Evolutionary conservation across 2,329 filamentous ascomycete species (phyloP).

Genomic region (Aspergillus ibericus): DNA sequence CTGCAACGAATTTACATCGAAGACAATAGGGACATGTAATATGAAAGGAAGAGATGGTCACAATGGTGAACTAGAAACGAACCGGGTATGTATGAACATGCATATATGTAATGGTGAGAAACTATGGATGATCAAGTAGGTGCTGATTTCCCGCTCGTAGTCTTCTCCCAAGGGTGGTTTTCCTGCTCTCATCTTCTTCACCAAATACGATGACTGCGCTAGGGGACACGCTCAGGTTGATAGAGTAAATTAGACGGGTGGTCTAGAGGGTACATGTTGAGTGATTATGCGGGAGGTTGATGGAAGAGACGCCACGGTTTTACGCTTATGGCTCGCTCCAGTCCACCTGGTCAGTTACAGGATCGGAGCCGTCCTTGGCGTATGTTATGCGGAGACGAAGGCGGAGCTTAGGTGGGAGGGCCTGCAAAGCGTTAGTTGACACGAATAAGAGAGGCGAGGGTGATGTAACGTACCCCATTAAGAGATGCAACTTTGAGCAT

Average conservation of each 20-base stretch:
- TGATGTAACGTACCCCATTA: slow-evolving; percentile 76
- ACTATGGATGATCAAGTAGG: neutral
- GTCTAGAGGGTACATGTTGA: neutral
- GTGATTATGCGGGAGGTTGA: neutral
- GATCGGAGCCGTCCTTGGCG: slow-evolving; percentile 65
- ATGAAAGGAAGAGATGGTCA: neutral
- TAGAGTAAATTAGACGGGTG: neutral
- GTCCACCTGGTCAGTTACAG: slow-evolving; percentile 89
- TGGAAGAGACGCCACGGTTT: neutral
- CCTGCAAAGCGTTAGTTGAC: slow-evolving; percentile 51
- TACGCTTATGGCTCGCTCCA: slow-evolving; percentile 74
- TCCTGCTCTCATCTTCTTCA: neutral
- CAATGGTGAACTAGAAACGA: neutral
- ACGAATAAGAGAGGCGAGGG: slow-evolving; percentile 12
- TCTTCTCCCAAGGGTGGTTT: neutral
- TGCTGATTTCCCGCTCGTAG: neutral
- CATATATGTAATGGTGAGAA: neutral
- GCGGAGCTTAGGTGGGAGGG: slow-evolving; percentile 67
- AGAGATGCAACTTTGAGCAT: slow-evolving; percentile 83
- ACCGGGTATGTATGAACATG: slow-evolving; percentile 8
- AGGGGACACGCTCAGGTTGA: neutral
- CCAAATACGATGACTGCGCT: neutral
- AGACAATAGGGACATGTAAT: neutral
- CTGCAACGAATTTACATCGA: slow-evolving; percentile 8
- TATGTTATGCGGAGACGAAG: slow-evolving; percentile 84